Conservation (phyloP, 495 filamentous ascomycete species). For the Amphirosellinia nigrospora region DNA sequence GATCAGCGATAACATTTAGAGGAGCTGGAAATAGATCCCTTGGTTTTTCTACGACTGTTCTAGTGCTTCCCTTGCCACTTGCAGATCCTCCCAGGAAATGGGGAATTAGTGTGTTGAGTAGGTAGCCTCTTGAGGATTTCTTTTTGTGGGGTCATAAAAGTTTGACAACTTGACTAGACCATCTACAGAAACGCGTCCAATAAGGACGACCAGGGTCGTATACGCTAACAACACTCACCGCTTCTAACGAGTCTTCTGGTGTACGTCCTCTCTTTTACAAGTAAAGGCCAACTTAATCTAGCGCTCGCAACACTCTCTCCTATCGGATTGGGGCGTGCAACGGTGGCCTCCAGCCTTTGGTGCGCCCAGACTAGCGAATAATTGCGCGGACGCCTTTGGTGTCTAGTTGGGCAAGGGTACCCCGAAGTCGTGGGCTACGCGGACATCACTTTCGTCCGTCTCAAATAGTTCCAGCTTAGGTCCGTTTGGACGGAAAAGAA, state of each 20-base stretch:
- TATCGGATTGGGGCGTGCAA: neutral
- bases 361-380: neutral
- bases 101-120: too few species aligned
- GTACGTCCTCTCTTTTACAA: neutral
- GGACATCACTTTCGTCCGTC: slow-evolving; percentile 24
- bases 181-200: neutral
- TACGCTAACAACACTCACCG: slow-evolving; percentile 16
- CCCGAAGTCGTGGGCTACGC: slow-evolving; percentile 19
- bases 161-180: slow-evolving; percentile 6
- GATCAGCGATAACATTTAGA: neutral
- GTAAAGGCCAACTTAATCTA: neutral
- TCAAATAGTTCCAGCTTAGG: slow-evolving; percentile 24
- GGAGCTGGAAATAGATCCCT: neutral
- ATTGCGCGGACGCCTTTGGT: slow-evolving; percentile 22
- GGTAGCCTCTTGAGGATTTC: neutral
- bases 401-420: slow-evolving; percentile 20
- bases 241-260: neutral
- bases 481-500: slow-evolving; percentile 35
- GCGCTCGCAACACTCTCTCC: neutral
- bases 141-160: slow-evolving; percentile 9
- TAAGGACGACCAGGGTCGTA: neutral
- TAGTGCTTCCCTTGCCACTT: neutral
- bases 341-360: neutral
- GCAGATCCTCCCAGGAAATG: slow-evolving; percentile 14
- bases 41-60: neutral